phyloP scores from a whole-genome alignment of 1,139 yeast species.

The Ogataea hybrid region DNA sequence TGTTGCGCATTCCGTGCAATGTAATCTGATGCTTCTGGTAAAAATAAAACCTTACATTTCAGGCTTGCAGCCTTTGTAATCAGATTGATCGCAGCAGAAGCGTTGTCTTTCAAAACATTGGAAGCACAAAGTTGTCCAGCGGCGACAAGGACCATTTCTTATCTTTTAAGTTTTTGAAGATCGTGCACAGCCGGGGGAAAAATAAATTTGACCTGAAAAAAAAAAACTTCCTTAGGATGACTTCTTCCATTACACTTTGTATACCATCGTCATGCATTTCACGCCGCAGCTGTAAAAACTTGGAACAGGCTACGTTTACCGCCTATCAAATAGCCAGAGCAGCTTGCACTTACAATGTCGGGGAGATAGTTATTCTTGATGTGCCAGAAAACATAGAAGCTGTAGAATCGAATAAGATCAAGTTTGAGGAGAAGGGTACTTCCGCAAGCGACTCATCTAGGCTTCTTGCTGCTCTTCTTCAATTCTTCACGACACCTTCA shows the following conservation, averaged over 20 bases:
- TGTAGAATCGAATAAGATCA: slow-evolving; percentile 31
- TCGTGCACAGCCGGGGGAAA: slow-evolving; percentile 5
- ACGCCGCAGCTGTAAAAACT: slow-evolving; percentile 52
- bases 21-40: slow-evolving; percentile 94
- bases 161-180: slow-evolving; percentile 1
- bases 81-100: slow-evolving; percentile 53
- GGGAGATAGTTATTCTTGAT: slow-evolving; percentile 71
- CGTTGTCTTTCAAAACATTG: slow-evolving; percentile 57
- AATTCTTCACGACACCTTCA: slow-evolving; percentile 84
- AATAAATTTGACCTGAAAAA: neutral
- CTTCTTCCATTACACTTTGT: slow-evolving; percentile 36
- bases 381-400: slow-evolving; percentile 26
- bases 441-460: slow-evolving; percentile 38
- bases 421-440: slow-evolving; percentile 19
- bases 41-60: slow-evolving; percentile 65
- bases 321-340: slow-evolving; percentile 80
- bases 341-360: slow-evolving; percentile 64
- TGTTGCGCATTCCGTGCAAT: slow-evolving; percentile 69
- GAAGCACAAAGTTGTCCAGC: slow-evolving; percentile 88
- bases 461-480: slow-evolving; percentile 68
- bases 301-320: slow-evolving; percentile 70
- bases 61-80: slow-evolving; percentile 59
- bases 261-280: slow-evolving; percentile 62
- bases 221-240: slow-evolving; percentile 1
- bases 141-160: slow-evolving; percentile 58